Evolutionary conservation across 164 flowering plant species (phyloP).

Genomic region (Macadamia integrifolia): DNA sequence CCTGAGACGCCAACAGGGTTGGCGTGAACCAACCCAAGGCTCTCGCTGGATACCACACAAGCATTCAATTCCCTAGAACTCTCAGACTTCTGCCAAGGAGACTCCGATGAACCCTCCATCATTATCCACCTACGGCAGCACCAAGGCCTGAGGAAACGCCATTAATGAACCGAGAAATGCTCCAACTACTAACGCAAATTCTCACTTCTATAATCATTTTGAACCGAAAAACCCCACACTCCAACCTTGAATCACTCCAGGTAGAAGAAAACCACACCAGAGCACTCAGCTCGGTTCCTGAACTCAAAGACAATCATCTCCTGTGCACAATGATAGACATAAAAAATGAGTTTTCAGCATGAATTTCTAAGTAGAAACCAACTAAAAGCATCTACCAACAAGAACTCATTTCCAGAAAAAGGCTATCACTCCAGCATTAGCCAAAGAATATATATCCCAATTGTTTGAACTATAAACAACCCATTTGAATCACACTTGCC

Average conservation of each 20-base stretch:
- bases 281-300: conserved; percentile 5
- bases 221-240: conserved; percentile 16
- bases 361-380: background rate
- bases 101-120: conserved; percentile 80
- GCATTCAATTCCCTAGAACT: conserved; percentile 55
- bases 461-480: background rate
- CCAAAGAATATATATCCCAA: conserved; percentile 1
- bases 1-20: conserved; percentile 30
- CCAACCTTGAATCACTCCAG: conserved; percentile 6
- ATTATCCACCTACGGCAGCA: conserved; percentile 32
- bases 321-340: conserved; percentile 2
- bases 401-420: background rate
- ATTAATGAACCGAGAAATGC: conserved; percentile 17
- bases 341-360: background rate
- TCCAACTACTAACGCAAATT: conserved; percentile 16
- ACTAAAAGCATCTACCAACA: background rate
- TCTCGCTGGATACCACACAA: conserved; percentile 43
- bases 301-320: conserved; percentile 4
- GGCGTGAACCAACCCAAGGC: conserved; percentile 23
- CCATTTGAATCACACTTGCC: conserved; percentile 2
- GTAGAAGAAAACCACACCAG: background rate
- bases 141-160: conserved; percentile 22
- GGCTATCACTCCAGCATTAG: background rate
- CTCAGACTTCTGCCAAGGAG: conserved; percentile 47
- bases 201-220: conserved; percentile 20